Evolutionary conservation across 192 early-diverging fungal genomes (phyloP).

Genomic region (Coemansia sp.): DNA sequence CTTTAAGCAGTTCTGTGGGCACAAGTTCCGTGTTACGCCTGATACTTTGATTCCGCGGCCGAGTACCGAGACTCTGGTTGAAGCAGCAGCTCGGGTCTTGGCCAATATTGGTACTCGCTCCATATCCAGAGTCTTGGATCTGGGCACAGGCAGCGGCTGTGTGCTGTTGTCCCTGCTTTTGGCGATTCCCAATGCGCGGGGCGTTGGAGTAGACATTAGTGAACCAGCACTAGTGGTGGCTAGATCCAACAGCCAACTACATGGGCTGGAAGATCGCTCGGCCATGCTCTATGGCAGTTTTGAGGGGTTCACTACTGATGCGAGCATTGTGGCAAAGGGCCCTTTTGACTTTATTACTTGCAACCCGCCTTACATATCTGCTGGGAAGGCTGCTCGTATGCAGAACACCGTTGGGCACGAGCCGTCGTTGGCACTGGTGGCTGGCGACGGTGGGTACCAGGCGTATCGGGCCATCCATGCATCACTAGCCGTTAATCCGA

Average conservation of each 20-base stretch:
- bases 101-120: not conserved
- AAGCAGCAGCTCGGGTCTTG: slow-evolving; percentile 44
- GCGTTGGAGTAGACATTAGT: slow-evolving; percentile 70
- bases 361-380: slow-evolving; percentile 71
- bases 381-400: slow-evolving; percentile 29
- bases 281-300: slow-evolving; percentile 50
- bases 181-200: slow-evolving; percentile 20
- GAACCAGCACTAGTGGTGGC: slow-evolving; percentile 56
- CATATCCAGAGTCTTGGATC: slow-evolving; percentile 55
- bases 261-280: slow-evolving; percentile 32
- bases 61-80: slow-evolving; percentile 66
- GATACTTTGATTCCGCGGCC: slow-evolving; percentile 70
- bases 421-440: slow-evolving; percentile 64
- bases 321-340: slow-evolving; percentile 1
- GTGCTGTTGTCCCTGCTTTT: slow-evolving; percentile 61
- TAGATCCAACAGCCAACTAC: slow-evolving; percentile 42
- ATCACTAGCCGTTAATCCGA: slow-evolving; percentile 25
- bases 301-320: slow-evolving; percentile 33
- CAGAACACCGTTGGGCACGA: slow-evolving; percentile 55
- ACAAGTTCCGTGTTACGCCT: slow-evolving; percentile 58
- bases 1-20: slow-evolving; percentile 57
- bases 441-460: slow-evolving; percentile 62
- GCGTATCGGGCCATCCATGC: slow-evolving; percentile 54
- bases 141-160: slow-evolving; percentile 76
- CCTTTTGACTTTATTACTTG: slow-evolving; percentile 66